These are phyloP conservation scores for Blastomyces emzantsi DNA, from an alignment of 2,329 filamentous ascomycete genomes.

Conservation along the genomic window DNA sequence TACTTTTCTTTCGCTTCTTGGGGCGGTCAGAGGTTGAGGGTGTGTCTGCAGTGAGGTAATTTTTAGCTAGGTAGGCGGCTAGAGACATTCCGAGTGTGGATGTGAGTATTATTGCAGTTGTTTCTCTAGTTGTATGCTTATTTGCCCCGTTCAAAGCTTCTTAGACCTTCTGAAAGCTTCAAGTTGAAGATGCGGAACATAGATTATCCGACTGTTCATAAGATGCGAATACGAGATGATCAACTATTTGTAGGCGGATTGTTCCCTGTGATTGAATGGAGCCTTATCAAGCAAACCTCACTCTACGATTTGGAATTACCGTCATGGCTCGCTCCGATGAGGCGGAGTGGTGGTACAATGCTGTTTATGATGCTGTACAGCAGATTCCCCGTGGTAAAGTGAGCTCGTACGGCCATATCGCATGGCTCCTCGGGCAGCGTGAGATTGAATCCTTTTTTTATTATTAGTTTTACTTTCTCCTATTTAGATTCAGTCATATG, in stretches of 20 bases:
- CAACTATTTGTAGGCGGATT: neutral
- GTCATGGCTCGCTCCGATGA: conserved; percentile 40
- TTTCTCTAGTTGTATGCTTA: neutral
- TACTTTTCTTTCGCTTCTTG: conserved; percentile 49
- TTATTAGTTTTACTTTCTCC: neutral
- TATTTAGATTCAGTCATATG: neutral
- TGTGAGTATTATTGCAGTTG: neutral
- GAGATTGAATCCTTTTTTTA: conserved; percentile 23
- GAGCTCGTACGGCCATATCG: conserved; percentile 73
- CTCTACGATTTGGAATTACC: neutral
- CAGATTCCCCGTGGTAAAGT: conserved; percentile 76
- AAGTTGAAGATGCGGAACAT: neutral
- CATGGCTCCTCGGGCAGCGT: conserved; percentile 53
- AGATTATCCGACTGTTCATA: neutral
- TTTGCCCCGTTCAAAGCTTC: neutral
- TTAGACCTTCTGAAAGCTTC: too few relatives aligned
- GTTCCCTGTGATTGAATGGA: neutral
- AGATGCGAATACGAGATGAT: neutral
- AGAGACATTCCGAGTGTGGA: conserved; percentile 38
- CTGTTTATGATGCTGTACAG: conserved; percentile 76
- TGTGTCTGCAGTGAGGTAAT: conserved; percentile 67
- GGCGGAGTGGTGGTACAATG: conserved; percentile 42
- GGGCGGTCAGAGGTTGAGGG: conserved; percentile 32
- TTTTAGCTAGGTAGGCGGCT: conserved; percentile 79
- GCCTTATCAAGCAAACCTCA: neutral